Evolutionary conservation across 2,329 filamentous ascomycete genomes (phyloP).

Genomic region (Aspergillus caelatus): DNA sequence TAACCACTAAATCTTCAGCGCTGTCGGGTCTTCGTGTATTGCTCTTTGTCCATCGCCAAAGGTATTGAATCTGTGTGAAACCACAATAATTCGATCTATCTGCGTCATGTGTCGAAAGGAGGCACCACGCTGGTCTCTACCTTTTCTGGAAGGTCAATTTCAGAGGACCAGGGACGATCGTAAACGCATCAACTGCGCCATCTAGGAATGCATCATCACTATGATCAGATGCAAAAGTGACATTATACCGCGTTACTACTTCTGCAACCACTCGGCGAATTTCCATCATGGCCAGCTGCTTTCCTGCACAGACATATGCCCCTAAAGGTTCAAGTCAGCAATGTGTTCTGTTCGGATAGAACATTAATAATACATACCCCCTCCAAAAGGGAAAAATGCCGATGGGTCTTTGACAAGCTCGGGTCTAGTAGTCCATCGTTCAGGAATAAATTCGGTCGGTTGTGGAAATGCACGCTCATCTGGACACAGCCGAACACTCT

Average conservation of each 20-base stretch:
- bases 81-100: too few relatives aligned
- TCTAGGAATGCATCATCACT: not conserved
- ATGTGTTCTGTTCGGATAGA: too few relatives aligned
- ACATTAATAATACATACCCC: conserved; percentile 9
- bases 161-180: not conserved
- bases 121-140: too few relatives aligned
- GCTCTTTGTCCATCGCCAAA: too few relatives aligned
- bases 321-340: too few relatives aligned
- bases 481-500: not conserved
- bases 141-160: not conserved
- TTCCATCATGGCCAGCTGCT: conserved; percentile 22
- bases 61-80: too few relatives aligned
- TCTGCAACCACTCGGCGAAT: conserved; percentile 17
- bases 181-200: not conserved
- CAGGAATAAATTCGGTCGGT: conserved; percentile 20
- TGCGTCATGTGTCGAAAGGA: too few relatives aligned
- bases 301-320: conserved; percentile 18
- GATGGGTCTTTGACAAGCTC: conserved; percentile 19
- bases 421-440: conserved; percentile 20
- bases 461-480: conserved; percentile 9
- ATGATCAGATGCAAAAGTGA: not conserved
- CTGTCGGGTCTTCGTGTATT: too few relatives aligned
- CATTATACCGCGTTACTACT: not conserved
- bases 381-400: conserved; percentile 21
- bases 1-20: too few relatives aligned